Base-by-base conservation (phyloP, 495 filamentous ascomycete species). In the Daldinia grandis region DNA sequence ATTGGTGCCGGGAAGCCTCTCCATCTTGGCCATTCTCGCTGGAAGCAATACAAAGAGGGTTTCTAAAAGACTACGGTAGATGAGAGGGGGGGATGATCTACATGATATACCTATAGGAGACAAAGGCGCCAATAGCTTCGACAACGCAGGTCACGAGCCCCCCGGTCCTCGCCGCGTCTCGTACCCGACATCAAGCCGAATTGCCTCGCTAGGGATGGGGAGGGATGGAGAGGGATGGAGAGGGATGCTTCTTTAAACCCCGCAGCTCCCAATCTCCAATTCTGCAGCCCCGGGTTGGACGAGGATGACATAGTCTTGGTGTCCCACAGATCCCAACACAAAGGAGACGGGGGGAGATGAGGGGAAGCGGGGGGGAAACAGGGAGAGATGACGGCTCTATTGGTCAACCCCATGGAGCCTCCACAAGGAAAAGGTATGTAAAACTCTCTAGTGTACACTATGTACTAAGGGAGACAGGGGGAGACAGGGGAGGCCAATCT, bases 1-100 rank as follows among this genome's bases (percentile, higher is more conserved):
- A 76, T 89, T 89, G 81, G 79, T 84, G 64, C 79, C 81, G 4
- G 83, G 79, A 37, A 89, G 58, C 49, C 76, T 73, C 58, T 78
- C 71, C 68, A 77, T 77, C 62, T 68, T 70, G 44, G 57, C n/a
- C 28, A 42, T 59, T 53, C 35, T 9, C 50, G 53, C 31, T 50
- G 19, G 54, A 19, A 49, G 51, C 57, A 58, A 53, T 24, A 51
- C 40, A 57, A 24, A 63, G 63, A 59, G 63, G 54, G 31, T 64
- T 63, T 40, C 15, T 57, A 28, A 68, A 68, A 27, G 38, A 51
- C 47, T 58, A n/a, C 63, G n/a, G n/a, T n/a, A n/a, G n/a, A 53
- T 47, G 38, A 50, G 50, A 47, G 54, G 53, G 69, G 61, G 53
- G 27, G n/a, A n/a, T 7, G 64, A 67, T 67, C 69, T 67, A 62